A percentile compares a stretch with the other conserved stretches of the same genome.
Conservation (phyloP, 495 filamentous ascomycete genomes). For the Platismatia glauca region DNA sequence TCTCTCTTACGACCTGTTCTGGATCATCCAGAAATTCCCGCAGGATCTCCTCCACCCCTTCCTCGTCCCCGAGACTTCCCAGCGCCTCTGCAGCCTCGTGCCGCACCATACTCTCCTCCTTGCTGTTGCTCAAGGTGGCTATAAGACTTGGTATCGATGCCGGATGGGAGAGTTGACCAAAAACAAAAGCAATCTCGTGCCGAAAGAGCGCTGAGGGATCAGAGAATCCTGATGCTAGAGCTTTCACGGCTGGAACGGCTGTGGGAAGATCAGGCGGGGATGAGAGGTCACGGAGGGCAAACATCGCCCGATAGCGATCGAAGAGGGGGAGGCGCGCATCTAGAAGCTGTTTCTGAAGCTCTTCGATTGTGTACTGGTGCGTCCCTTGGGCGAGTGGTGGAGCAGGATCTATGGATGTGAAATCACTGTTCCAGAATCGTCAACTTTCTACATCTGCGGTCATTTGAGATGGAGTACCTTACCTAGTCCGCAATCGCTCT, state of each 20-base stretch:
- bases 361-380: constrained; percentile 53
- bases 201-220: constrained; percentile 92
- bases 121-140: constrained; percentile 61
- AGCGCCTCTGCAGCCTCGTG: constrained; percentile 97
- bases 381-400: constrained; percentile 66
- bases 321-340: constrained; percentile 76
- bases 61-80: constrained; percentile 88
- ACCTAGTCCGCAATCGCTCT: constrained; percentile 76
- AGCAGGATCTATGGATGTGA: constrained; percentile 90
- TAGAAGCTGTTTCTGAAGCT: constrained; percentile 66
- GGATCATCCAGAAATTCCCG: constrained; percentile 79
- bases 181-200: constrained; percentile 97
- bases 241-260: constrained; percentile 70
- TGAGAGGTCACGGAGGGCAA: constrained; percentile 84
- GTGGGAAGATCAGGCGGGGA: constrained; percentile 86
- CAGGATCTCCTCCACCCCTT: constrained; percentile 80
- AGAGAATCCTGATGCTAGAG: constrained; percentile 75
- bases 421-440: constrained; percentile 53
- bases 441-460: constrained; percentile 20
- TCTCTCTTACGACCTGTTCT: constrained; percentile 89
- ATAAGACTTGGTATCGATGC: constrained; percentile 89
- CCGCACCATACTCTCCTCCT: constrained; percentile 89
- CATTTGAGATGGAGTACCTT: constrained; percentile 22
- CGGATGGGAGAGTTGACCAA: constrained; percentile 89
- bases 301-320: constrained; percentile 94